Percentiles rank a stretch among this genome's conserved stretches.
Conservation (phyloP, 805 yeast genomes). For the Nakazawaea laoshanensis region DNA sequence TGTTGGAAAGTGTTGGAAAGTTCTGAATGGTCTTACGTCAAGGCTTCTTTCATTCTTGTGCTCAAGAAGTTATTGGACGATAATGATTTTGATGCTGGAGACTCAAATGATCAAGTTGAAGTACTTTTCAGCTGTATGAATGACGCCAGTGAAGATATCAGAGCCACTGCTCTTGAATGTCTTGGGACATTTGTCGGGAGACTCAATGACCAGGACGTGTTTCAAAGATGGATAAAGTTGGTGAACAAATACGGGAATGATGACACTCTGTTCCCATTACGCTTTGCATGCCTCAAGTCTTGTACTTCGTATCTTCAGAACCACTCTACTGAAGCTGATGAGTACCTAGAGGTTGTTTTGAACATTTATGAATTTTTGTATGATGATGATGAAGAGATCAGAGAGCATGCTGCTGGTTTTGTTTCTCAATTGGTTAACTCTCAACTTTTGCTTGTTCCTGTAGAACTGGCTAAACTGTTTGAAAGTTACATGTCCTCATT, state of each 20-base stretch:
- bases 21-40: slow-evolving; percentile 34
- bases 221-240: slow-evolving; percentile 19
- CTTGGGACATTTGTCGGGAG: slow-evolving; percentile 34
- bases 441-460: slow-evolving; percentile 20
- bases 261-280: slow-evolving; percentile 35
- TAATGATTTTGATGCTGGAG: slow-evolving; percentile 11
- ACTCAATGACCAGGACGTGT: slow-evolving; percentile 9
- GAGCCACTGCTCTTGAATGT: slow-evolving; percentile 39
- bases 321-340: slow-evolving; percentile 5
- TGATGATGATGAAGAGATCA: slow-evolving; percentile 63
- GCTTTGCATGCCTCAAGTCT: slow-evolving; percentile 39
- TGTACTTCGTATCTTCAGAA: slow-evolving; percentile 22
- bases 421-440: slow-evolving; percentile 22
- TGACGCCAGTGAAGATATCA: slow-evolving; percentile 34
- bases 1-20: slow-evolving; percentile 19
- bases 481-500: slow-evolving; percentile 11
- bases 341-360: slow-evolving; percentile 11
- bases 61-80: slow-evolving; percentile 18
- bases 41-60: slow-evolving; percentile 29
- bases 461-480: slow-evolving; percentile 21
- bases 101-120: slow-evolving; percentile 15
- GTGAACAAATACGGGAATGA: slow-evolving; percentile 40
- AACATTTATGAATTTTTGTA: slow-evolving; percentile 28
- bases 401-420: slow-evolving; percentile 37
- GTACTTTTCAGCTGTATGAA: slow-evolving; percentile 22